Evolutionary conservation across 2,329 filamentous ascomycete species (phyloP).

Genomic region (Sporothrix dimorphospora): DNA sequence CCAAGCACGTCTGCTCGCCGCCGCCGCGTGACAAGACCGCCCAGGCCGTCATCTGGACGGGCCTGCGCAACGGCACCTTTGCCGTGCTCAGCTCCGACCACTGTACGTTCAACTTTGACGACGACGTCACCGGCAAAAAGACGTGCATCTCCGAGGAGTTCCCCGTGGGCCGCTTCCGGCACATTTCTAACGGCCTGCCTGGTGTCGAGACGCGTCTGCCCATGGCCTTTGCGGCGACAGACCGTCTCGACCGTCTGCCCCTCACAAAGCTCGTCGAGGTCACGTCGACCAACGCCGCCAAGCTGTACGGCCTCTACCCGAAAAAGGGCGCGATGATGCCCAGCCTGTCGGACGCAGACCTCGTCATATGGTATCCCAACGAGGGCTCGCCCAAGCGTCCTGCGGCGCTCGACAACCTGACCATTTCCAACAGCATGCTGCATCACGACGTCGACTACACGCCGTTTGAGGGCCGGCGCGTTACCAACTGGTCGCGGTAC

Average conservation of each 20-base stretch:
- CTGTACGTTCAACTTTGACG: conserved; percentile 54
- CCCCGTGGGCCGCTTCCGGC: conserved; percentile 51
- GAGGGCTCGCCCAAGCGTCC: conserved; percentile 31
- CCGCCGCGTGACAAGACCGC: conserved; percentile 53
- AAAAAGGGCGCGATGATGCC: conserved; percentile 54
- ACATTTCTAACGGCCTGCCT: conserved; percentile 62
- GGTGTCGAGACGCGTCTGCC: conserved; percentile 61
- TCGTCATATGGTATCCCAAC: conserved; percentile 60
- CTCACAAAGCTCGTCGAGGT: conserved; percentile 58
- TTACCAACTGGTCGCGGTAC: conserved; percentile 65
- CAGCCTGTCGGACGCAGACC: conserved; percentile 57
- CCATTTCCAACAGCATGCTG: conserved; percentile 55
- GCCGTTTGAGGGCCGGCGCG: conserved; percentile 59
- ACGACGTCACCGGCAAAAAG: conserved; percentile 41
- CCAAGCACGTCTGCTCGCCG: conserved; percentile 59
- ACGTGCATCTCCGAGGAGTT: conserved; percentile 34
- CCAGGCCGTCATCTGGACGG: conserved; percentile 55
- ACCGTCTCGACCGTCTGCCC: conserved; percentile 31
- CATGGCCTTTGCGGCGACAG: conserved; percentile 43
- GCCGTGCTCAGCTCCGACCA: conserved; percentile 56
- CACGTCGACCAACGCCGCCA: conserved; percentile 58
- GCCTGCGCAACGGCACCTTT: conserved; percentile 57
- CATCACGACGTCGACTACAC: conserved; percentile 67
- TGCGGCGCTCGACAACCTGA: conserved; percentile 38
- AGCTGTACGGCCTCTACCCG: conserved; percentile 59